phyloP scores from a whole-genome alignment of 495 filamentous ascomycete species.

The Penicillium coffeae region DNA sequence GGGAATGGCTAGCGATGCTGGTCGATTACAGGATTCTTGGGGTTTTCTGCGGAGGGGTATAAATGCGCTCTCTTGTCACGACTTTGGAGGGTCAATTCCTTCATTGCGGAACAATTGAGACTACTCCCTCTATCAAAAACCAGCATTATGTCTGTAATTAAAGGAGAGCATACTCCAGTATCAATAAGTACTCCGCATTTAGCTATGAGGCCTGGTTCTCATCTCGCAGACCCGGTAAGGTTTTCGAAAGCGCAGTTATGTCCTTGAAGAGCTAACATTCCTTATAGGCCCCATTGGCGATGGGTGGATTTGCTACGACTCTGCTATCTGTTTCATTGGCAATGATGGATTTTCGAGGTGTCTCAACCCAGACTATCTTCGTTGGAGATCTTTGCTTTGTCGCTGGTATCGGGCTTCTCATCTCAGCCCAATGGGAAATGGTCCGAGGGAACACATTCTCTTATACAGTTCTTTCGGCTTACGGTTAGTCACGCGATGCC shows the following conservation, averaged over 20 bases:
- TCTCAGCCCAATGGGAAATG: slow-evolving; percentile 15
- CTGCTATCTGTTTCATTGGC: slow-evolving; percentile 9
- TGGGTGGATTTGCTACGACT: slow-evolving; percentile 12
- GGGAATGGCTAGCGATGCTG: too few species aligned
- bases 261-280: too few species aligned
- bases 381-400: slow-evolving; percentile 11
- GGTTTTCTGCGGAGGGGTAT: too few species aligned
- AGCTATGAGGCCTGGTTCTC: background rate
- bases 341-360: slow-evolving; percentile 10
- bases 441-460: slow-evolving; percentile 11
- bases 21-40: too few species aligned
- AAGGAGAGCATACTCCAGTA: background rate
- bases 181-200: background rate
- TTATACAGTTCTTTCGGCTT: slow-evolving; percentile 17
- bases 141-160: background rate
- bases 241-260: too few species aligned
- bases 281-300: slow-evolving; percentile 7
- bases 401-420: slow-evolving; percentile 7
- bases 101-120: too few species aligned
- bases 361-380: slow-evolving; percentile 10
- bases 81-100: too few species aligned
- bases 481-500: slow-evolving; percentile 18
- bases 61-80: too few species aligned
- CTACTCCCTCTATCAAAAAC: too few species aligned
- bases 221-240: background rate